Evolutionary conservation across 257 asterid genomes (phyloP).

Genomic region (Gentiana macrophylla): DNA sequence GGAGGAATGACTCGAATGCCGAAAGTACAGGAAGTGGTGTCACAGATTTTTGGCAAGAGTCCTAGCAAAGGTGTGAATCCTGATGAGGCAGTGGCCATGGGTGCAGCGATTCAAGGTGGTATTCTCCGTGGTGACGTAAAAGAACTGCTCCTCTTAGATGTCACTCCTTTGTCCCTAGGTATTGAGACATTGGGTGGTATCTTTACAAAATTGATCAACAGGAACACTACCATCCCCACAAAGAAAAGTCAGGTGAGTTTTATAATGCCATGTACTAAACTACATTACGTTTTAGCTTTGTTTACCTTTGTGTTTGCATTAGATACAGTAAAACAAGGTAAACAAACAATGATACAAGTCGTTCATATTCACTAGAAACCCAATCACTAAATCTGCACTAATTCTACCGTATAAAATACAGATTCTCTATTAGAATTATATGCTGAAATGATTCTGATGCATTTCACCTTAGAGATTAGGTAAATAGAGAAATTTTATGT

Average conservation of each 20-base stretch:
- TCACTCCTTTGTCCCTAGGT: constrained; percentile 69
- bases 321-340: too few relatives aligned
- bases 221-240: constrained; percentile 70
- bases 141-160: constrained; percentile 67
- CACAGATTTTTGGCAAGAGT: constrained; percentile 58
- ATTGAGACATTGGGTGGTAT: constrained; percentile 70
- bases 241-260: constrained; percentile 59
- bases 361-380: too few relatives aligned
- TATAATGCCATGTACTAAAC: too few relatives aligned
- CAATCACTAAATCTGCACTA: too few relatives aligned
- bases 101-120: constrained; percentile 78
- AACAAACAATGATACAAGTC: too few relatives aligned
- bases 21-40: constrained; percentile 60
- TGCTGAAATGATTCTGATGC: too few relatives aligned
- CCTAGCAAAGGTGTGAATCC: constrained; percentile 83
- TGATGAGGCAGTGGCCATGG: constrained; percentile 79
- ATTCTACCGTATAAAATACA: too few relatives aligned
- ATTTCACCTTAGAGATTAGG: too few relatives aligned
- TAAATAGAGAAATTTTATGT: too few relatives aligned
- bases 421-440: too few relatives aligned
- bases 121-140: constrained; percentile 65
- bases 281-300: too few relatives aligned
- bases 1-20: constrained; percentile 84
- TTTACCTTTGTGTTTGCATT: too few relatives aligned
- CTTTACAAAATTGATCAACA: constrained; percentile 56